Evolutionary conservation across 495 filamentous ascomycete species (phyloP).

Genomic region (Pyronema domesticum): DNA sequence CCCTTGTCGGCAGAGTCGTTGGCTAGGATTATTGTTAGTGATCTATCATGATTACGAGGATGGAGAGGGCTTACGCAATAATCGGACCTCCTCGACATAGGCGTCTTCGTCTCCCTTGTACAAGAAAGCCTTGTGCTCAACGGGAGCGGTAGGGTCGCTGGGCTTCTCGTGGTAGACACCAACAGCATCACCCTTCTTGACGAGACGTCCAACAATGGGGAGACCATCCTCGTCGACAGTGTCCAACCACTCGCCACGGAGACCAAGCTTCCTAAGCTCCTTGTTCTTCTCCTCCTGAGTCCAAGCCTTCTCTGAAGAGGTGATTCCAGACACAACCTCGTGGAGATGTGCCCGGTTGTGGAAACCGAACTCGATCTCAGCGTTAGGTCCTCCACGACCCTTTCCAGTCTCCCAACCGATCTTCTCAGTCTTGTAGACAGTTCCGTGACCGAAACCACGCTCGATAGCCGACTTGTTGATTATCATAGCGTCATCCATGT

Average conservation of each 20-base stretch:
- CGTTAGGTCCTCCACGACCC: slow-evolving; percentile 33
- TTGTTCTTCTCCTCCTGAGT: slow-evolving; percentile 28
- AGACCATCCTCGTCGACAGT: slow-evolving; percentile 74
- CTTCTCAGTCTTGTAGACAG: slow-evolving; percentile 93
- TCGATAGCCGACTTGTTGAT: slow-evolving; percentile 96
- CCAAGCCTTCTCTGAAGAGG: slow-evolving; percentile 8
- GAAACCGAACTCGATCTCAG: slow-evolving; percentile 19
- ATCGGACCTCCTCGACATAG: slow-evolving; percentile 79
- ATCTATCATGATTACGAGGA: not conserved
- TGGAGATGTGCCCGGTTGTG: slow-evolving; percentile 14
- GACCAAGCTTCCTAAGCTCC: slow-evolving; percentile 28
- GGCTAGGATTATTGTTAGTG: slow-evolving; percentile 1
- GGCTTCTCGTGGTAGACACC: slow-evolving; percentile 81
- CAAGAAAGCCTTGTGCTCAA: slow-evolving; percentile 61
- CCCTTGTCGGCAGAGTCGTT: slow-evolving; percentile 54
- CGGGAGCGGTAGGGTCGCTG: slow-evolving; percentile 58
- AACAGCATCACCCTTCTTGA: slow-evolving; percentile 64
- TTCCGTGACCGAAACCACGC: slow-evolving; percentile 89
- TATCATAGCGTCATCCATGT: slow-evolving; percentile 99
- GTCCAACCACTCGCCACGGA: slow-evolving; percentile 45
- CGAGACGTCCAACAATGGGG: slow-evolving; percentile 53
- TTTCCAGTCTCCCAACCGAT: slow-evolving; percentile 59
- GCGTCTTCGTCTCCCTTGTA: slow-evolving; percentile 78
- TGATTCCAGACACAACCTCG: slow-evolving; percentile 24
- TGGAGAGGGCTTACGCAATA: slow-evolving; percentile 46